Evolutionary conservation across 2,329 filamentous ascomycete species (phyloP).

Genomic region (Pyrenochaeta sp.): DNA sequence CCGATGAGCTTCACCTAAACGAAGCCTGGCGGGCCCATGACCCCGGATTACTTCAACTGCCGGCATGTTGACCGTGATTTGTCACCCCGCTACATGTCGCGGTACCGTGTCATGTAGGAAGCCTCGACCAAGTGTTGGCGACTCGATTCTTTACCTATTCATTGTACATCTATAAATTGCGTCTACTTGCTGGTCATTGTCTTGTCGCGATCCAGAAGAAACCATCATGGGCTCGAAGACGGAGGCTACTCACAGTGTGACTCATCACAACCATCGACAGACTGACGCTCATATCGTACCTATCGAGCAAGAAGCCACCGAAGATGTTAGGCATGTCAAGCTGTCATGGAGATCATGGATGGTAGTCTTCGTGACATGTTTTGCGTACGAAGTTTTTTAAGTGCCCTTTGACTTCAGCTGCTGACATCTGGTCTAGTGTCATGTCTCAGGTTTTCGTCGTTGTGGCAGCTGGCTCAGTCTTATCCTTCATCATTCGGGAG

Average conservation of each 20-base stretch:
- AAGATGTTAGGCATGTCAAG: slow-evolving; percentile 52
- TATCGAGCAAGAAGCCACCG: slow-evolving; percentile 38
- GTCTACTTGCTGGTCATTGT: background rate
- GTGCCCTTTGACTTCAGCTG: slow-evolving; percentile 1
- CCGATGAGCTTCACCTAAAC: slow-evolving; percentile 16
- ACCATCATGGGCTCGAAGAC: slow-evolving; percentile 31
- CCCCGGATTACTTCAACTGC: slow-evolving; percentile 18
- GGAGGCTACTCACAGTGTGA: slow-evolving; percentile 9
- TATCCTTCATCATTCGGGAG: slow-evolving; percentile 65
- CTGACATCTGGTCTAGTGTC: slow-evolving; percentile 41
- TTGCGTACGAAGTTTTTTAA: slow-evolving; percentile 42
- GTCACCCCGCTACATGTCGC: background rate
- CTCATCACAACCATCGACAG: slow-evolving; percentile 11
- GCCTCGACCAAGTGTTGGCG: too few relatives aligned
- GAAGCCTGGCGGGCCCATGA: background rate
- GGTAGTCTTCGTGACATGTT: slow-evolving; percentile 61
- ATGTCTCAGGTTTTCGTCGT: slow-evolving; percentile 66
- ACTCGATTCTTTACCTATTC: too few relatives aligned
- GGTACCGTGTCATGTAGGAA: slow-evolving; percentile 1
- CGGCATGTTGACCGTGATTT: slow-evolving; percentile 13
- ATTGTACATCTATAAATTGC: background rate
- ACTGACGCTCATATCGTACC: slow-evolving; percentile 28
- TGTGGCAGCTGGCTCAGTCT: slow-evolving; percentile 63
- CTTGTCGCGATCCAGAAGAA: background rate
- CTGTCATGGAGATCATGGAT: slow-evolving; percentile 66